Evolutionary conservation across 495 filamentous ascomycete species (phyloP), one percentile per base, ranked within the genome.

Genomic region (Annulohypoxylon moriforme): DNA sequence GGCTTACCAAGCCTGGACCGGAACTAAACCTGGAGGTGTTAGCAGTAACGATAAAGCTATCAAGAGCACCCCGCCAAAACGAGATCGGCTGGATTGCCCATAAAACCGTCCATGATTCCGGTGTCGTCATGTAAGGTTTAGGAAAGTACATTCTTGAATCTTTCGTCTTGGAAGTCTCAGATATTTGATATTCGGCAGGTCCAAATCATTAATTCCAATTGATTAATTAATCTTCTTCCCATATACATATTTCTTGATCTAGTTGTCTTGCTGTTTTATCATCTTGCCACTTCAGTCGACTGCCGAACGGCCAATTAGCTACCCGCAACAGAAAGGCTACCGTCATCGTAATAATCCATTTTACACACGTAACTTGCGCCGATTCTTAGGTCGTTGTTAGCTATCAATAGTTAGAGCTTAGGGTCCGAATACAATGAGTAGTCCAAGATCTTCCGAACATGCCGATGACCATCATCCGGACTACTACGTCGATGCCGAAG

Each of bases 401-500:
- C n/a, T 22, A 34, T 4, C 29, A 11, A 36, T 1, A 34, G 11
- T 11, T 25, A 18, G 6, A 56, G n/a, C 52, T 56, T 25, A 18
- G 29, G n/a, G n/a, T 4, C 29, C n/a, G 11, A 33, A 36, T 64
- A 75, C 61, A 10, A 77, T 77, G 73, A 72, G 59, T 40, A 53
- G 22, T 50, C 65, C 76, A 18, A 69, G 67, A 14, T 67, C 73
- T 16, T 72, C 70, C 20, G 70, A 69, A 11, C 69, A 75, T 0
- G n/a, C 58, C 44, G 75, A 64, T n/a, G 70, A 64, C 18, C 52
- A 47, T 40, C 42, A 53, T 38, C 29, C 64, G 0, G 67, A 72
- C 20, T 75, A 66, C 59, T 78, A 64, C 67, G 72, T 71, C 64
- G 70, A 74, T 49, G 76, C 77, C 34, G 76, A 75, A 16, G 69